A percentile compares a stretch with the other conserved stretches of the same genome.
Conservation (phyloP, 148 eudicot species). For the Spergularia marina region DNA sequence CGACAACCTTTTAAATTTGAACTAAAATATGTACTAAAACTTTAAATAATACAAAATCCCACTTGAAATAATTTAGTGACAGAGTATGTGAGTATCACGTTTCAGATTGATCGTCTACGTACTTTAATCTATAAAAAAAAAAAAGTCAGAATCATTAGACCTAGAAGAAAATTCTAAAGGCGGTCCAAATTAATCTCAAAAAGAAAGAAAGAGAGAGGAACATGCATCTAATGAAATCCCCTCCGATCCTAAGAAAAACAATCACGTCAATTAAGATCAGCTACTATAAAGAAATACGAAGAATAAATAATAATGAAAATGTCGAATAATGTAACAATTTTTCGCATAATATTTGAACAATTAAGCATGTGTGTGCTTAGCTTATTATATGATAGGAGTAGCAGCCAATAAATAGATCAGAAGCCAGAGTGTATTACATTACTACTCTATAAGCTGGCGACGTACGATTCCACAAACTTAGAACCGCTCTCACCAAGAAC, state of each 20-base stretch:
- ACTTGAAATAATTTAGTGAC: not conserved
- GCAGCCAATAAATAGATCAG: not conserved
- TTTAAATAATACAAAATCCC: not conserved
- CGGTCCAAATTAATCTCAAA: not conserved
- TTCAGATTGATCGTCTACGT: not conserved
- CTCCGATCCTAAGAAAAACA: no score
- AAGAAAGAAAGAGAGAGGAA: conserved; percentile 19
- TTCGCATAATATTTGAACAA: conserved; percentile 6
- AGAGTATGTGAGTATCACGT: conserved; percentile 7
- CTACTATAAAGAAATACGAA: not conserved
- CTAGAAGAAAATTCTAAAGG: not conserved
- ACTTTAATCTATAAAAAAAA: not conserved
- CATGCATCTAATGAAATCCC: not conserved
- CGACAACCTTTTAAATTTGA: no score
- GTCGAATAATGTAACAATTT: not conserved
- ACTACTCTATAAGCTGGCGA: no score
- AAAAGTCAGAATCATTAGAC: not conserved
- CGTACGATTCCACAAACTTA: no score
- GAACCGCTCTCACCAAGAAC: no score
- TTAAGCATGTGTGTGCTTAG: conserved; percentile 29
- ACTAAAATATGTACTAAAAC: no score
- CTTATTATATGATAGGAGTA: no score
- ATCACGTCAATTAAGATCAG: conserved; percentile 21
- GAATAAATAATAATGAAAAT: no score
- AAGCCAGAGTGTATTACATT: not conserved